Evolutionary conservation across 2,329 filamentous ascomycete species (phyloP), one percentile per base, ranked within the genome.

Genomic region (Xylariomycetidae sp.): DNA sequence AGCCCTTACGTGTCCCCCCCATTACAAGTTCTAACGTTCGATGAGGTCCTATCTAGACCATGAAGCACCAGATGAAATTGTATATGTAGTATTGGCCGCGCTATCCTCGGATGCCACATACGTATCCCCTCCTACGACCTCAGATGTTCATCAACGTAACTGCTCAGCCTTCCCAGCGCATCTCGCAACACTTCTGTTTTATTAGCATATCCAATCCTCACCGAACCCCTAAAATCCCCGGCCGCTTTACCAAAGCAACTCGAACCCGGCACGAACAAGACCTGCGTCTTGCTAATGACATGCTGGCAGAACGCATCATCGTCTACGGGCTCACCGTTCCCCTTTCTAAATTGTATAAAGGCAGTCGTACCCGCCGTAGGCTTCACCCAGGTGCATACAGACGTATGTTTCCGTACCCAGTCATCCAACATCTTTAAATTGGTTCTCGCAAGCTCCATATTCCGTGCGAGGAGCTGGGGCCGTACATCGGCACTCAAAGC

Each of bases 291-390:
- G 32, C 79, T 70, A 17, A 86, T 62, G 22, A 94, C 58, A 50
- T 78, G 72, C 46, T 77, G 64, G 48, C 84, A 90, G 47, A 94
- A 82, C 4, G 67, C 67, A n/a, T 73, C 75, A 41, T 89, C 83
- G 48, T 90, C 77, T 1, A 94, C 71, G 2, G 77, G 70, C 52
- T 71, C 66, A 0, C 64, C 57, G 0, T 73, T 77, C 28, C 73
- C 71, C 31, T 70, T 68, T 33, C 66, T 67, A 44, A 94, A 87
- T 48, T 74, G 77, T 36, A 94, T 62, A 50, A 94, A 85, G 0
- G 84, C 83, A 7, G 84, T 90, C 2, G 86, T 94, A 0, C 87
- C 88, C 1, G 85, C 86, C 5, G 75, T 75, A 2, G 88, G 88
- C 57, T 77, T 83, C 4, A 77, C 66, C 80, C 80, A 86, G 3